These are phyloP conservation scores for Blastobotrys proliferans DNA, from an alignment of 1,139 yeast species.

Conservation along the genomic window DNA sequence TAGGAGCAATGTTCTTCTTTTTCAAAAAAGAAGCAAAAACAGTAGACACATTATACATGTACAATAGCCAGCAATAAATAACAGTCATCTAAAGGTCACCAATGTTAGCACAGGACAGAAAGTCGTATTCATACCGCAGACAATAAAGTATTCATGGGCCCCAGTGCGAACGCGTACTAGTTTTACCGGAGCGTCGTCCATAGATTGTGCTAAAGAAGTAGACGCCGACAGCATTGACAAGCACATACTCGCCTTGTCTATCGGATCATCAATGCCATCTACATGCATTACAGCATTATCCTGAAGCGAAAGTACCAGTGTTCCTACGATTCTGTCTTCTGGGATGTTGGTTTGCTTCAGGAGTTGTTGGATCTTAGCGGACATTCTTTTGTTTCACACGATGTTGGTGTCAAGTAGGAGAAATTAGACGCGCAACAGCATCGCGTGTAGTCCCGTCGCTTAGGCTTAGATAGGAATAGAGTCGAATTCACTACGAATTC, in stretches of 20 bases:
- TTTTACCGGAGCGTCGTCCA: constrained; percentile 10
- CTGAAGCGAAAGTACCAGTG: constrained; percentile 12
- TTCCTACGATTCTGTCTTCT: constrained; percentile 11
- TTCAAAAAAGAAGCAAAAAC: too few relatives aligned
- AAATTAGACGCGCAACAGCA: too few relatives aligned
- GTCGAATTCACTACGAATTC: too few relatives aligned
- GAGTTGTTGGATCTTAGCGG: constrained; percentile 10
- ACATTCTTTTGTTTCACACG: not conserved
- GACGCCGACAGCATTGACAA: constrained; percentile 13
- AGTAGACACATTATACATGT: too few relatives aligned
- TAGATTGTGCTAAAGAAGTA: constrained; percentile 10
- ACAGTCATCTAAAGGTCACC: constrained; percentile 6
- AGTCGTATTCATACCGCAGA: constrained; percentile 12
- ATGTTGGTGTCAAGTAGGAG: not conserved
- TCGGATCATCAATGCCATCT: constrained; percentile 9
- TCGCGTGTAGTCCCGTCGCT: too few relatives aligned
- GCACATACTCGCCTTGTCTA: constrained; percentile 13
- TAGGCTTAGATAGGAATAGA: too few relatives aligned
- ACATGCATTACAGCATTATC: constrained; percentile 14
- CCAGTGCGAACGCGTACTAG: constrained; percentile 16
- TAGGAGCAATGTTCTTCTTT: too few relatives aligned
- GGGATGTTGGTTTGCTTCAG: constrained; percentile 12
- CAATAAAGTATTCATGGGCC: constrained; percentile 13
- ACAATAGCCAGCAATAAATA: constrained; percentile 13
- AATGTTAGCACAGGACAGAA: not conserved